Base-by-base conservation (phyloP, 2,329 filamentous ascomycete genomes). In the Claviceps citrina region DNA sequence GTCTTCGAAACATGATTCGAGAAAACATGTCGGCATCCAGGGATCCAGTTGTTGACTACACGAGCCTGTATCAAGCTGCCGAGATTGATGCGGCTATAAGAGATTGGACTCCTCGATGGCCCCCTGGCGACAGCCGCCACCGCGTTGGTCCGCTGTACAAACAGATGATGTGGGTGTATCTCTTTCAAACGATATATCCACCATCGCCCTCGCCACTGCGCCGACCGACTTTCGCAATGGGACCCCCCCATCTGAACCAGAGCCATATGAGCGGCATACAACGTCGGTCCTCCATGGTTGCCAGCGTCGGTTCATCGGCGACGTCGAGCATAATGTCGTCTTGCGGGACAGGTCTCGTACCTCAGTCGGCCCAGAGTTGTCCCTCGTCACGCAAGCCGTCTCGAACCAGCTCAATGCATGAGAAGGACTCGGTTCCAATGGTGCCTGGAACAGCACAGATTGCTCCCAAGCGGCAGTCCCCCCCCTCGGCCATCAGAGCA, bases 71-170 rank as follows among this genome's bases (percentile, higher is more conserved):
- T 50, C 73, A 75, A 34, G 84, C 83, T 0, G 76, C 81, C 5
- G 74, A 78, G 39, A 86, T 94, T 50, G 81, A 93, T 48, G 70
- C 71, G 12, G 77, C 73, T 5, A 78, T 94, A 39, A 71, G 77
- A 5, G 70, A 73, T 12, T 94, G 86, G 86, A 69, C 71, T 19
- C 83, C 84, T 3, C 54, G 60, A 7, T 77, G 72, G 70, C 68
- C 71, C 0, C 53, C 59, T 0, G 71, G 71, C 1, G 75, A 79
- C 47, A 70, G 65, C 47, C 68, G 75, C 15, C 64, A 73, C 38
- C 60, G 65, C 1, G 72, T 75, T 1, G 70, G 66, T 2, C 57
- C 74, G 5, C 61, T 80, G 0, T 79, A 78, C 56, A 73, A 75
- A 53, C 73, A 78, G 51, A 76, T 76, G 68, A 67, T 78, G 60